Evolutionary conservation across 2,329 filamentous ascomycete species (phyloP).

Genomic region (Phoma sp.): DNA sequence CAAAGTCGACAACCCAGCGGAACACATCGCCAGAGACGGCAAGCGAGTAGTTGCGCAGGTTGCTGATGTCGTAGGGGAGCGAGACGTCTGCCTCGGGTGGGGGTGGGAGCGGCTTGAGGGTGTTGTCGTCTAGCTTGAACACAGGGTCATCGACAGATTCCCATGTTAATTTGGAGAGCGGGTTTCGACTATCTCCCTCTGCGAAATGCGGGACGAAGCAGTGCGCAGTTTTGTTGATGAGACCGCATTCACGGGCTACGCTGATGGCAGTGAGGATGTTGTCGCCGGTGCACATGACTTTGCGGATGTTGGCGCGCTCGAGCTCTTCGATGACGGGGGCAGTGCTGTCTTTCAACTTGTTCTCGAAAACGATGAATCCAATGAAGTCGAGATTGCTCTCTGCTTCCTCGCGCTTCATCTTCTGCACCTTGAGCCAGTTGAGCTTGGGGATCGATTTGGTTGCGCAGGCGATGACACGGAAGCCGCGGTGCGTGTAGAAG

Average conservation of each 20-base stretch:
- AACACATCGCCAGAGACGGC: slow-evolving; percentile 94
- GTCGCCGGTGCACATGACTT: slow-evolving; percentile 97
- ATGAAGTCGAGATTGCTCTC: slow-evolving; percentile 86
- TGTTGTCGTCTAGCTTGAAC: slow-evolving; percentile 78
- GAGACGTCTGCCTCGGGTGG: slow-evolving; percentile 79
- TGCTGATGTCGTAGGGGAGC: slow-evolving; percentile 81
- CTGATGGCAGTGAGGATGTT: slow-evolving; percentile 97
- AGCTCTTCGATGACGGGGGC: slow-evolving; percentile 82
- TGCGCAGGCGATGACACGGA: slow-evolving; percentile 94
- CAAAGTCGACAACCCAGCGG: slow-evolving; percentile 94
- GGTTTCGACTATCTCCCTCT: slow-evolving; percentile 76
- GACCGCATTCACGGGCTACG: slow-evolving; percentile 85
- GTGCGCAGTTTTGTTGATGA: slow-evolving; percentile 80
- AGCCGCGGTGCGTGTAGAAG: slow-evolving; percentile 94
- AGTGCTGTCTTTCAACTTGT: slow-evolving; percentile 92
- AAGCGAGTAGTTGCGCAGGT: slow-evolving; percentile 83
- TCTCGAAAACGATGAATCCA: slow-evolving; percentile 98
- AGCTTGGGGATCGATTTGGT: slow-evolving; percentile 86
- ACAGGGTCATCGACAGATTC: slow-evolving; percentile 90
- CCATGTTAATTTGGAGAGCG: slow-evolving; percentile 79
- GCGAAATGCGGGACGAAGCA: slow-evolving; percentile 93
- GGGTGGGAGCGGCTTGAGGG: slow-evolving; percentile 76
- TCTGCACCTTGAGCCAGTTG: slow-evolving; percentile 93
- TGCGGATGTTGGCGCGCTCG: slow-evolving; percentile 79
- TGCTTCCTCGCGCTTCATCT: slow-evolving; percentile 85